Percentiles rank a stretch among this genome's conserved stretches.
Evolutionary conservation across 139 green algal genomes (phyloP).

Genomic region (Auxenochlorella pyrenoidosa): DNA sequence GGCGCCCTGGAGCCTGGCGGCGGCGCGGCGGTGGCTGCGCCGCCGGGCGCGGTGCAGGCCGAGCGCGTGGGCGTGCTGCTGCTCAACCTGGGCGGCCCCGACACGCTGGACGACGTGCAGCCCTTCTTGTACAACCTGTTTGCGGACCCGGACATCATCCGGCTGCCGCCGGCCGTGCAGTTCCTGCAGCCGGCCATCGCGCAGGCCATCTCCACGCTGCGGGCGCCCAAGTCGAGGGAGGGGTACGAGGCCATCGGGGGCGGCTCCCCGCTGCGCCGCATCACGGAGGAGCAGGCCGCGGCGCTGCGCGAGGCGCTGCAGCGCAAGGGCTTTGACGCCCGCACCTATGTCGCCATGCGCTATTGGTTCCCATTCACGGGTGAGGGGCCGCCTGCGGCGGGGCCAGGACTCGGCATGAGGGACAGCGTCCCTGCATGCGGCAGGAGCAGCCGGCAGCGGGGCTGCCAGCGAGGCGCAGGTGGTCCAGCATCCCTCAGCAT

Average conservation of each 20-base stretch:
- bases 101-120: conserved; percentile 96
- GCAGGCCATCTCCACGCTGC: conserved; percentile 77
- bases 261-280: conserved; percentile 91
- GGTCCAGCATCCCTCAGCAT: no score
- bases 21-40: neutral
- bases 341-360: conserved; percentile 98
- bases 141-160: conserved; percentile 97
- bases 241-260: conserved; percentile 97
- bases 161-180: conserved; percentile 66
- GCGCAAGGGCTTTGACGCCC: conserved; percentile 51
- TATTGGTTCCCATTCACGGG: conserved; percentile 99
- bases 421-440: no score
- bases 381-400: conserved; percentile 6
- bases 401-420: no score
- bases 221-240: conserved; percentile 87
- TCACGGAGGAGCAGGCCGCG: conserved; percentile 94
- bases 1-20: neutral
- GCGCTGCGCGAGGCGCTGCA: conserved; percentile 75
- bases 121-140: conserved; percentile 99
- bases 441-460: no score
- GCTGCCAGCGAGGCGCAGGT: no score
- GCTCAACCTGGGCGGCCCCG: conserved; percentile 97
- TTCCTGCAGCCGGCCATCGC: conserved; percentile 92
- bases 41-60: neutral
- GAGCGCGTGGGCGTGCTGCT: conserved; percentile 92